Evolutionary conservation across 2,329 filamentous ascomycete species (phyloP).

Genomic region (Aphanocladium album): DNA sequence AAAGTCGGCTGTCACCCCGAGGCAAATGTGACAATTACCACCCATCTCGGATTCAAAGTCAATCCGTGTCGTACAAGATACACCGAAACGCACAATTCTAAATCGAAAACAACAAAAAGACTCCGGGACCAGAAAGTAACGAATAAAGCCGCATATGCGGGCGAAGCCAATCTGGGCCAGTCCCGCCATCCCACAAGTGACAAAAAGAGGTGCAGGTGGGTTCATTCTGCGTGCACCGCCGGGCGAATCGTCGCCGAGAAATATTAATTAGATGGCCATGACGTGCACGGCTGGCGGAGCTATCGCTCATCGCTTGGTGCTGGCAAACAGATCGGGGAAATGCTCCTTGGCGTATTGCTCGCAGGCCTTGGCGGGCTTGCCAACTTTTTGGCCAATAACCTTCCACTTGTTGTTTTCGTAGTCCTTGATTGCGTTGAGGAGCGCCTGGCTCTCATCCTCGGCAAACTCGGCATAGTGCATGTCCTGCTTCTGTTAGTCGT

Average conservation of each 20-base stretch:
- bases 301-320: slow-evolving; percentile 31
- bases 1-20: background rate
- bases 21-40: slow-evolving; percentile 2
- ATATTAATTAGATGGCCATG: background rate
- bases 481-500: slow-evolving; percentile 52
- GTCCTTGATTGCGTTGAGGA: slow-evolving; percentile 94
- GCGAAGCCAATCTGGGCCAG: background rate
- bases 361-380: slow-evolving; percentile 86
- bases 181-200: background rate
- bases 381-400: slow-evolving; percentile 90
- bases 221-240: background rate
- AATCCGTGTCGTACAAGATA: slow-evolving; percentile 14
- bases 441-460: slow-evolving; percentile 82
- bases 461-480: slow-evolving; percentile 99
- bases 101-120: slow-evolving; percentile 12
- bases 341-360: slow-evolving; percentile 94
- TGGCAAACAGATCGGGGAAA: slow-evolving; percentile 55
- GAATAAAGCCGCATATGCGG: background rate
- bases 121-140: background rate
- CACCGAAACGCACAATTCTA: slow-evolving; percentile 17
- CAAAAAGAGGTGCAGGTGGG: background rate
- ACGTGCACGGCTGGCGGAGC: background rate
- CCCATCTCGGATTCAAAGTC: background rate
- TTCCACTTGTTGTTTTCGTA: slow-evolving; percentile 99
- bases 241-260: background rate